These are phyloP conservation scores for Penicillium mononematosum DNA, from an alignment of 495 filamentous ascomycete species.

Conservation along the genomic window DNA sequence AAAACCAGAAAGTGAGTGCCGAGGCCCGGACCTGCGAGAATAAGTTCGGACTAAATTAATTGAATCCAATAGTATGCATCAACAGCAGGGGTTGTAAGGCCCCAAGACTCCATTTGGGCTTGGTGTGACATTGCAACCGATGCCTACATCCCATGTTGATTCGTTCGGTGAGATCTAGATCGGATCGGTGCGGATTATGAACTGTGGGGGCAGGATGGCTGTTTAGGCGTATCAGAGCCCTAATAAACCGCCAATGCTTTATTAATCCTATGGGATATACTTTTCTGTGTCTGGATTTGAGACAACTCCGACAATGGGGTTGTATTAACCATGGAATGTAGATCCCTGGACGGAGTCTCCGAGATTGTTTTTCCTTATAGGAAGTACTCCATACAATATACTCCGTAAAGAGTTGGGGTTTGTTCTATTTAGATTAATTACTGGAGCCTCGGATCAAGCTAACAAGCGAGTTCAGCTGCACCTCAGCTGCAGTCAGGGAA, in stretches of 20 bases:
- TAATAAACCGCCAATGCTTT: neutral
- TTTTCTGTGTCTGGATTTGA: neutral
- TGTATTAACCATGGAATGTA: neutral
- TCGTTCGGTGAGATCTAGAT: slow-evolving; percentile 23
- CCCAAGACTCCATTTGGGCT: neutral
- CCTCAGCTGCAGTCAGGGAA: neutral
- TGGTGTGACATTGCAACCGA: slow-evolving; percentile 18
- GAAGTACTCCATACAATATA: neutral
- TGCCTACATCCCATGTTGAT: neutral
- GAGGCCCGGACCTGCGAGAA: slow-evolving; percentile 3
- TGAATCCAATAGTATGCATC: slow-evolving; percentile 10
- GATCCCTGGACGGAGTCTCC: neutral
- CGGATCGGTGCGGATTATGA: slow-evolving; percentile 24
- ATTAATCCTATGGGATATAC: too few species aligned
- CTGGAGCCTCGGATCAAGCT: neutral
- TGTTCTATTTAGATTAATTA: neutral
- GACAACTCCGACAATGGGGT: neutral
- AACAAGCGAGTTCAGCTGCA: slow-evolving; percentile 1
- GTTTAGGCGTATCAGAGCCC: slow-evolving; percentile 11
- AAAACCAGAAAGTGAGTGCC: neutral
- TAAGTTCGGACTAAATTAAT: slow-evolving; percentile 22
- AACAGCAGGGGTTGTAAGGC: neutral
- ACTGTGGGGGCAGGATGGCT: slow-evolving; percentile 17
- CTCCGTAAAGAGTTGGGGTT: neutral
- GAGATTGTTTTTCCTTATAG: neutral